These are phyloP conservation scores for Geotrichum aggregatum DNA, from an alignment of 1,139 yeast species.

Conservation along the genomic window DNA sequence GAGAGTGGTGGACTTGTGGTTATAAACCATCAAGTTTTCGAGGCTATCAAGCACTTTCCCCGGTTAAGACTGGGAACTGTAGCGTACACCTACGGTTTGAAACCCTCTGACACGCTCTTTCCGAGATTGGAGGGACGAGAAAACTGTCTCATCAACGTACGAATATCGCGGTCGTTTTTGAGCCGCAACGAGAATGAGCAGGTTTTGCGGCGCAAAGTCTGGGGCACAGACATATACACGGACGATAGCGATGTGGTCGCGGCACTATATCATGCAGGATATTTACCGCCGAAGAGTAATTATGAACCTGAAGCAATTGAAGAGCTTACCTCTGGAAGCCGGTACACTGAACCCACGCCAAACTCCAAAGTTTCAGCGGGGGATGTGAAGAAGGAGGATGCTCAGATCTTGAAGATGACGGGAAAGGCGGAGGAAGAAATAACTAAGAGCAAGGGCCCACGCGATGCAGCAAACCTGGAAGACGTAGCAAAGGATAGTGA, in stretches of 20 bases:
- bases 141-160: conserved; percentile 59
- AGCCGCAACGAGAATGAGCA: conserved; percentile 38
- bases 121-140: conserved; percentile 47
- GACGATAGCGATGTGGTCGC: conserved; percentile 86
- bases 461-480: not conserved
- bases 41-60: conserved; percentile 45
- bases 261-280: conserved; percentile 70
- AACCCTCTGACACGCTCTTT: conserved; percentile 28
- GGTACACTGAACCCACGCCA: not conserved
- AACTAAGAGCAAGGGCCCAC: not conserved
- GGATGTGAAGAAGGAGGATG: not conserved
- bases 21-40: conserved; percentile 46
- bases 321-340: not conserved
- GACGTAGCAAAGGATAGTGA: not conserved
- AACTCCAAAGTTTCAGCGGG: not conserved
- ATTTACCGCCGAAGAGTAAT: conserved; percentile 45
- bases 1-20: conserved; percentile 37
- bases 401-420: not conserved
- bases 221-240: conserved; percentile 93
- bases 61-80: conserved; percentile 58
- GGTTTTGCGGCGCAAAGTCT: conserved; percentile 53
- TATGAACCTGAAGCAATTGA: conserved; percentile 4
- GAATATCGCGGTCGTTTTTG: conserved; percentile 48
- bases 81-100: conserved; percentile 50
- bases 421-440: not conserved